phyloP scores from a whole-genome alignment of 352 stramenopile genomes.

The Phytophthora sp. region DNA sequence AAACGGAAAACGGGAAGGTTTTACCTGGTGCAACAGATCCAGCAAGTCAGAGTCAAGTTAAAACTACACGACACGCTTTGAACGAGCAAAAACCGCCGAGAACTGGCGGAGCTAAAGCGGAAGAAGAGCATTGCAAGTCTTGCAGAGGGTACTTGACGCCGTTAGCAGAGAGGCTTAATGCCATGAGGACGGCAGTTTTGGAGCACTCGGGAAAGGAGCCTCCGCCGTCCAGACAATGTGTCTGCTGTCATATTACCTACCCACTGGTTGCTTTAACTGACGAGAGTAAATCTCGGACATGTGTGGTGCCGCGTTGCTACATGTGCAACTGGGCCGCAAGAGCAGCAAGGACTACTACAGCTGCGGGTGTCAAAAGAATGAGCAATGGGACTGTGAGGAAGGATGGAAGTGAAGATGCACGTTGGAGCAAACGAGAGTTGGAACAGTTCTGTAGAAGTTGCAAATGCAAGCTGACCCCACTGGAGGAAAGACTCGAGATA shows the following conservation, averaged over 20 bases:
- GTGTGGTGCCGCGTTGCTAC: constrained; percentile 13
- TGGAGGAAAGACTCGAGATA: neutral
- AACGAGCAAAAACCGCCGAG: neutral
- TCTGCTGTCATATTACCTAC: constrained; percentile 24
- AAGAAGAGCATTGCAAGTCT: constrained; percentile 12
- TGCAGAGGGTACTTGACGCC: constrained; percentile 18
- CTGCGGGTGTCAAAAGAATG: constrained; percentile 1
- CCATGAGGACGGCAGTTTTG: constrained; percentile 7
- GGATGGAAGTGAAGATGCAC: neutral
- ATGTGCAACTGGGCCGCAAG: constrained; percentile 22
- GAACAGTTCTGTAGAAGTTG: neutral
- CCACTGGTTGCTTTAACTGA: constrained; percentile 14
- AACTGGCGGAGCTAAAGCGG: neutral
- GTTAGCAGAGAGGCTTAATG: constrained; percentile 12
- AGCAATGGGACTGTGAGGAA: neutral
- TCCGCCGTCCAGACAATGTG: constrained; percentile 8
- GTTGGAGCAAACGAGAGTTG: neutral
- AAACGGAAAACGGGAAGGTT: neutral
- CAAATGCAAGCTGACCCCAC: neutral
- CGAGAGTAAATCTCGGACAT: constrained; percentile 9
- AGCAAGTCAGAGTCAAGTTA: neutral
- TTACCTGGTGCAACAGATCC: neutral
- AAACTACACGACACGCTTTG: neutral
- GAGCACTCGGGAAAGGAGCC: neutral
- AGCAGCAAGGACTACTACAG: neutral